Conservation (phyloP, 2,329 filamentous ascomycete genomes). For the Daldinia sp. region DNA sequence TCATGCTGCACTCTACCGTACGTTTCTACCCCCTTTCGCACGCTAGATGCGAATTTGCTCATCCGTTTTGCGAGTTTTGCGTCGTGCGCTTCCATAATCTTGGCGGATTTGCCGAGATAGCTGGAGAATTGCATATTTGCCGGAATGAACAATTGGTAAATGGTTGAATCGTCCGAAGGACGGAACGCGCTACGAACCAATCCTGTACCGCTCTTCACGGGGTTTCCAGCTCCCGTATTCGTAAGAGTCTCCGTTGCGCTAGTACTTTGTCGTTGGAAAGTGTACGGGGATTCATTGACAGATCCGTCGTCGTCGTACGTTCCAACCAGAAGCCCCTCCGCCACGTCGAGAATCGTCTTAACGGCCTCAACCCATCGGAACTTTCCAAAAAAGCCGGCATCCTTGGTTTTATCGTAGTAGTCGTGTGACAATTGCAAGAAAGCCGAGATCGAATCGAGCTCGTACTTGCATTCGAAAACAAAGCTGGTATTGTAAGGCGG, state of each 20-base stretch:
- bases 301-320: slow-evolving; percentile 69
- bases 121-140: slow-evolving; percentile 75
- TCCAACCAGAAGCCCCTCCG: slow-evolving; percentile 62
- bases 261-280: slow-evolving; percentile 72
- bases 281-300: slow-evolving; percentile 67
- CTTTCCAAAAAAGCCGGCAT: slow-evolving; percentile 72
- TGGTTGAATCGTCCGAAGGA: slow-evolving; percentile 81
- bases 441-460: slow-evolving; percentile 80
- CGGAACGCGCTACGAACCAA: slow-evolving; percentile 80
- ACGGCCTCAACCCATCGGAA: slow-evolving; percentile 74
- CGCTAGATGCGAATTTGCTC: slow-evolving; percentile 62
- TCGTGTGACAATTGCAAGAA: slow-evolving; percentile 77
- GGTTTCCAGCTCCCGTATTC: slow-evolving; percentile 74
- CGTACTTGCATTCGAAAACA: slow-evolving; percentile 87
- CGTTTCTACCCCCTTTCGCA: slow-evolving; percentile 70
- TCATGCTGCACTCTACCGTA: slow-evolving; percentile 71
- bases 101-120: slow-evolving; percentile 57
- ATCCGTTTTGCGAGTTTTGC: slow-evolving; percentile 54
- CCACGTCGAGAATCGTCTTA: slow-evolving; percentile 62
- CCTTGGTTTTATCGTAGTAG: slow-evolving; percentile 73
- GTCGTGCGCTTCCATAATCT: slow-evolving; percentile 45
- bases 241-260: slow-evolving; percentile 76
- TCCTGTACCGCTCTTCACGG: slow-evolving; percentile 72
- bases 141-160: slow-evolving; percentile 79
- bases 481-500: slow-evolving; percentile 71